Conservation (phyloP, 2,329 filamentous ascomycete genomes). For the Arthrobotrys sphaeroides region DNA sequence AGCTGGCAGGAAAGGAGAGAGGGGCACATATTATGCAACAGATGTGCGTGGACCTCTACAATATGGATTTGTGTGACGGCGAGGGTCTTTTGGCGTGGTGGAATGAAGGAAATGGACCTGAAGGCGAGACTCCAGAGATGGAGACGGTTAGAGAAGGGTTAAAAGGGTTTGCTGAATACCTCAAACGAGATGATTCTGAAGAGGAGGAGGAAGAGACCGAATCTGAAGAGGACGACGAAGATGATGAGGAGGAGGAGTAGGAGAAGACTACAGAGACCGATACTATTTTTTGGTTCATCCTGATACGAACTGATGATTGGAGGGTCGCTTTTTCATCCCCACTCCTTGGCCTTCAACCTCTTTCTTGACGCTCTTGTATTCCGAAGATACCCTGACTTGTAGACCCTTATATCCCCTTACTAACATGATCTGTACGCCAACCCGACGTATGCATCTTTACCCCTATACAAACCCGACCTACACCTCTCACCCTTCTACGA, state of each 20-base stretch:
- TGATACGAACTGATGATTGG: not conserved
- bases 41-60: constrained; percentile 83
- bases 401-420: too few species aligned
- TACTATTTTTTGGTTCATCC: not conserved
- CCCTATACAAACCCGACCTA: too few species aligned
- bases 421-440: too few species aligned
- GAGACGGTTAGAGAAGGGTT: constrained; percentile 76
- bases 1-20: constrained; percentile 73
- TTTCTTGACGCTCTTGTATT: not conserved
- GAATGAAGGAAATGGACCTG: constrained; percentile 71
- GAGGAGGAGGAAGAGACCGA: constrained; percentile 67
- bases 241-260: constrained; percentile 21
- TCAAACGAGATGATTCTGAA: constrained; percentile 69
- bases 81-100: constrained; percentile 91
- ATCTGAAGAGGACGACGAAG: constrained; percentile 59
- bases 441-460: too few species aligned
- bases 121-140: constrained; percentile 75
- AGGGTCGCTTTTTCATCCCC: too few species aligned
- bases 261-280: not conserved
- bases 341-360: not conserved
- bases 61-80: constrained; percentile 84
- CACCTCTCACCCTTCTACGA: not conserved
- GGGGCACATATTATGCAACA: constrained; percentile 77
- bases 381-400: not conserved
- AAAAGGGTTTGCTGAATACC: constrained; percentile 74